These are phyloP conservation scores for Biscogniauxia sp. DNA, from an alignment of 2,329 filamentous ascomycete species.

Conservation along the genomic window DNA sequence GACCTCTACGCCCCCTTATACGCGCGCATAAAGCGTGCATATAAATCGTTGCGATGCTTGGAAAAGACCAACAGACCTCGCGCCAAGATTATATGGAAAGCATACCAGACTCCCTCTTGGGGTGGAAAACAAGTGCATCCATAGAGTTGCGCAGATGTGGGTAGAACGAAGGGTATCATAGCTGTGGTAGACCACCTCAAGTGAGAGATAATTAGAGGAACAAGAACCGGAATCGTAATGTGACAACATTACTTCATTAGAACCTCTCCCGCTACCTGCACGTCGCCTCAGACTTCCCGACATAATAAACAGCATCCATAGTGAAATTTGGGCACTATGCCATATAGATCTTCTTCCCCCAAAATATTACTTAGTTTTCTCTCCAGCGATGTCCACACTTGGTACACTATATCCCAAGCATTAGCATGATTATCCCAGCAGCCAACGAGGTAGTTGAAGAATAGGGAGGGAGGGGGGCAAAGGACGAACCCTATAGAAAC, in stretches of 20 bases:
- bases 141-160: neutral
- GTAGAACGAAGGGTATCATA: constrained; percentile 1
- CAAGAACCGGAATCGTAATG: neutral
- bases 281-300: neutral
- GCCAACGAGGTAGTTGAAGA: neutral
- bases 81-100: neutral
- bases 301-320: neutral
- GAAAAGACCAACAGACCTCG: neutral
- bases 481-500: constrained; percentile 74
- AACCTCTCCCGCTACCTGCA: neutral
- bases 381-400: constrained; percentile 64
- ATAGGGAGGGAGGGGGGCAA: neutral
- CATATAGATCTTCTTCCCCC: neutral
- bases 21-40: neutral
- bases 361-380: constrained; percentile 54
- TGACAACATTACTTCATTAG: neutral
- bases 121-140: neutral
- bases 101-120: neutral
- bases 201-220: neutral
- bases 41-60: neutral
- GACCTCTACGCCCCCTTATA: constrained; percentile 3
- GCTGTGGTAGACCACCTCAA: neutral
- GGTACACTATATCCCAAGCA: constrained; percentile 53
- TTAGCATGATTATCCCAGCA: neutral
- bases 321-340: neutral